A percentile compares a stretch with the other conserved stretches of the same genome.
Evolutionary conservation across 306 rosid species (phyloP).

Genomic region (Echinosophora koreensis): DNA sequence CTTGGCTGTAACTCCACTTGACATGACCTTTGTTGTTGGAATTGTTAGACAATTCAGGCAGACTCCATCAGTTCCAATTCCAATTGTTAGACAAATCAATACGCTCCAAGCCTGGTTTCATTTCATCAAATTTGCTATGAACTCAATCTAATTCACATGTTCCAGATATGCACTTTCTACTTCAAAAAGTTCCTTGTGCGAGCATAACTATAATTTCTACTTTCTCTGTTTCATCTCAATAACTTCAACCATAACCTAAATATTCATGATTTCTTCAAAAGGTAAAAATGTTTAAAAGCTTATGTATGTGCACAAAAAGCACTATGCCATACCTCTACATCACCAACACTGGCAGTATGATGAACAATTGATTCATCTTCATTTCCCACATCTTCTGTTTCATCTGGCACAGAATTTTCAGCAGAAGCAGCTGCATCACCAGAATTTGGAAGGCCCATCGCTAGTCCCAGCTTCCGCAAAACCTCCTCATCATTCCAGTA

Average conservation of each 20-base stretch:
- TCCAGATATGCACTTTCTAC: slow-evolving; percentile 23
- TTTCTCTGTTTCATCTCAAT: slow-evolving; percentile 16
- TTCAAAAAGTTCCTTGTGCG: neutral
- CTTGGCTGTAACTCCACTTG: slow-evolving; percentile 18
- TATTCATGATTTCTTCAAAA: slow-evolving; percentile 6
- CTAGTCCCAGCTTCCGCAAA: slow-evolving; percentile 82
- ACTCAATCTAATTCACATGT: slow-evolving; percentile 6
- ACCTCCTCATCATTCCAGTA: slow-evolving; percentile 95
- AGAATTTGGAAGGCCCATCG: slow-evolving; percentile 81
- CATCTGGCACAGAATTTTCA: slow-evolving; percentile 73
- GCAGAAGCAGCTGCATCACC: slow-evolving; percentile 76
- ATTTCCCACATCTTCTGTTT: slow-evolving; percentile 79
- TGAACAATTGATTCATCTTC: slow-evolving; percentile 97
- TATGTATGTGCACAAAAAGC: neutral
- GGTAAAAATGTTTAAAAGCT: slow-evolving; percentile 31
- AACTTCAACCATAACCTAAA: slow-evolving; percentile 33
- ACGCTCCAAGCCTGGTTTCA: neutral
- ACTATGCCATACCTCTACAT: slow-evolving; percentile 70
- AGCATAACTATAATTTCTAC: slow-evolving; percentile 30
- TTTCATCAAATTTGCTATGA: slow-evolving; percentile 34
- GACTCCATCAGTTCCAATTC: neutral
- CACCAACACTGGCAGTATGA: slow-evolving; percentile 97
- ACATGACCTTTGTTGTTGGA: slow-evolving; percentile 10
- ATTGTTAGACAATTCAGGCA: neutral
- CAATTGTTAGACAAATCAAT: slow-evolving; percentile 15